A percentile compares a stretch with the other conserved stretches of the same genome.
Evolutionary conservation across 257 asterid genomes (phyloP).

Genomic region (Catharanthus roseus): DNA sequence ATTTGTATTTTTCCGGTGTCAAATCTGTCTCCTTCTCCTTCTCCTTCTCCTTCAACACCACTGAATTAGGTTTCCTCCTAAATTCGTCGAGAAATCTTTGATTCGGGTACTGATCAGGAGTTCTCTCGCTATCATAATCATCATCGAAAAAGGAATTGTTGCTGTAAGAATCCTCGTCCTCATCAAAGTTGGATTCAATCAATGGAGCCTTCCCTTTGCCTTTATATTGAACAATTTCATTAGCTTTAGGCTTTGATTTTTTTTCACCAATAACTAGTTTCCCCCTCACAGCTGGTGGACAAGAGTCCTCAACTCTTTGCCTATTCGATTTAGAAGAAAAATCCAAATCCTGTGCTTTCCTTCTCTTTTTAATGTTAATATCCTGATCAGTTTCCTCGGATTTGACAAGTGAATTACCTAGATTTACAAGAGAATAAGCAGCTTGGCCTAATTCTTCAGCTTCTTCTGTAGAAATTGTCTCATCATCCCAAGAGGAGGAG

Average conservation of each 20-base stretch:
- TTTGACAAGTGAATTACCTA: constrained; percentile 7
- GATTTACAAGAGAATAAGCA: constrained; percentile 20
- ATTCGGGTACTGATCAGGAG: neutral
- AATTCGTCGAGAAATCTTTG: neutral
- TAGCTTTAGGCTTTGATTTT: too few species aligned
- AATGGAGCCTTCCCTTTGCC: constrained; percentile 4
- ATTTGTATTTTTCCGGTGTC: constrained; percentile 14
- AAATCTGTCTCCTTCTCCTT: neutral
- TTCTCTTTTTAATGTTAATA: neutral
- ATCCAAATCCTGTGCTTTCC: too few species aligned
- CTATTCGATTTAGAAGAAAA: too few species aligned
- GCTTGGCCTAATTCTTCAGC: constrained; percentile 4
- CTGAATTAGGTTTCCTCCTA: neutral
- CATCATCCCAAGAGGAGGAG: neutral
- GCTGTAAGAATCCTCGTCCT: too few species aligned
- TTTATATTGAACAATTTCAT: neutral
- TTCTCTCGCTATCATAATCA: constrained; percentile 1
- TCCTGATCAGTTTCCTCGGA: constrained; percentile 10
- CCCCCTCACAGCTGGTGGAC: too few species aligned
- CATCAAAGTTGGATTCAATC: neutral
- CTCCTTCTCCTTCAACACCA: too few species aligned
- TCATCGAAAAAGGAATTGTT: neutral
- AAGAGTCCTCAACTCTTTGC: too few species aligned
- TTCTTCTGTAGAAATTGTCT: neutral
- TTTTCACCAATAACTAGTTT: too few species aligned